Base-by-base conservation (phyloP, 192 early-diverging fungal species). In the Phycomyces blakesleeanus region DNA sequence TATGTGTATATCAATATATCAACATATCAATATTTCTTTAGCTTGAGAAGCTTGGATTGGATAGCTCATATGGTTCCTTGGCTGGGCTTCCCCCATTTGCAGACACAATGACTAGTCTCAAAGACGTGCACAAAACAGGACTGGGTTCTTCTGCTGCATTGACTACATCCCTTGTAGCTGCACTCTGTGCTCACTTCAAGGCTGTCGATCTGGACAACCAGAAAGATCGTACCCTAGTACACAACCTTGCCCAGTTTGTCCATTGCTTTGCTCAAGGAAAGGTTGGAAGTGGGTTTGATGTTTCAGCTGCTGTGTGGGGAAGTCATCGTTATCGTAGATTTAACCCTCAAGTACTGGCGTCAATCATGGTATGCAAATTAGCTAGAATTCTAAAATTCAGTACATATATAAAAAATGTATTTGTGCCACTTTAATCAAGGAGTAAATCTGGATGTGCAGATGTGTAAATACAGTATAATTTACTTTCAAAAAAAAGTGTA, bases 211-310 rank as follows among this genome's bases (percentile, higher is more conserved):
- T 66, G 26, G 51, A 53, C 3, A 64, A 59, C 2, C 21, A 29
- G 51, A 27, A 54, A 2, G 80, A 81, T 69, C 42, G 69, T 56
- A 61, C 62, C 16, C 77, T 93, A 20, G 81, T 94, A 7, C 93
- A 99, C 75, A 93, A 94, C 61, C 57, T 88, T 2, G 89, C 97
- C 0, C 97, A 99, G 76, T 85, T 89, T 61, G 83, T 86, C 14
- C 97, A 99, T 78, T 97, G 97, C 65, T 72, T 93, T 24, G 96
- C 97, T n/a, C 97, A 99, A 66, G 97, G 97, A 52, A 99, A 99
- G 69, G 87, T 99, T 47, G 97, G 97, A 1, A 89, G 85, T 50
- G 97, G 97, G 12, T 99, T 99, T 67, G 97, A 99, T 71, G 92
- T 99, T 18, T 89, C 90, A 0, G 81, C 90, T 4, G 97, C 97